Evolutionary conservation across 179 eudicot species (phyloP).

Genomic region (Heliamphora pulchella): DNA sequence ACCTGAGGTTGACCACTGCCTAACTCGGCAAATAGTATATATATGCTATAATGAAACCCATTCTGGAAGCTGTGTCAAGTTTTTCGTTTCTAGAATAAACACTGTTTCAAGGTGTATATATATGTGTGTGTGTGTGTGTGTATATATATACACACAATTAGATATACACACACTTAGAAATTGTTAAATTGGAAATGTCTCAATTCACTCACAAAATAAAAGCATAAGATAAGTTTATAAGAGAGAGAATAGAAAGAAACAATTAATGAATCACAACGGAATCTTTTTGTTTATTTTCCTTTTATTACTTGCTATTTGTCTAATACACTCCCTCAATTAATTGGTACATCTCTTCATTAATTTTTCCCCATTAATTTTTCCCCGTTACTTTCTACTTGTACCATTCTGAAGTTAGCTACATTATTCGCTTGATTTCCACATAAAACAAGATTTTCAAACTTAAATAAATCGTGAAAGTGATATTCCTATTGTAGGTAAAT

Average conservation of each 20-base stretch:
- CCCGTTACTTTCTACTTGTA: background rate
- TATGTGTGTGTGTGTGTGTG: too few relatives aligned
- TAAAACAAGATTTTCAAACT: background rate
- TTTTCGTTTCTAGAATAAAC: background rate
- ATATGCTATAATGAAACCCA: background rate
- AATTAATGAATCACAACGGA: background rate
- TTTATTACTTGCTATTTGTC: background rate
- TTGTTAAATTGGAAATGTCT: background rate
- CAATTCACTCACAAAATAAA: background rate
- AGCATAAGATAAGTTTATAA: background rate
- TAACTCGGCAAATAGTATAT: background rate
- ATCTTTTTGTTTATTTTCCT: background rate
- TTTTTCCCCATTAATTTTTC: background rate
- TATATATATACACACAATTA: too few relatives aligned
- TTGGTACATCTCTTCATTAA: background rate
- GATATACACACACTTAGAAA: background rate
- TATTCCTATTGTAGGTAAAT: background rate
- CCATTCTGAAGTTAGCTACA: background rate
- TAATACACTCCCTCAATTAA: background rate
- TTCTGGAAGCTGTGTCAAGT: background rate
- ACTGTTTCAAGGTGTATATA: background rate
- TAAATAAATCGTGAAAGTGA: background rate
- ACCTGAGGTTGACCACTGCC: background rate
- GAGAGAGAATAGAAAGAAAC: background rate
- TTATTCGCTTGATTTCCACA: background rate